These are phyloP conservation scores for Francoa sonchifolia DNA, from an alignment of 441 rosid species.

Conservation along the genomic window DNA sequence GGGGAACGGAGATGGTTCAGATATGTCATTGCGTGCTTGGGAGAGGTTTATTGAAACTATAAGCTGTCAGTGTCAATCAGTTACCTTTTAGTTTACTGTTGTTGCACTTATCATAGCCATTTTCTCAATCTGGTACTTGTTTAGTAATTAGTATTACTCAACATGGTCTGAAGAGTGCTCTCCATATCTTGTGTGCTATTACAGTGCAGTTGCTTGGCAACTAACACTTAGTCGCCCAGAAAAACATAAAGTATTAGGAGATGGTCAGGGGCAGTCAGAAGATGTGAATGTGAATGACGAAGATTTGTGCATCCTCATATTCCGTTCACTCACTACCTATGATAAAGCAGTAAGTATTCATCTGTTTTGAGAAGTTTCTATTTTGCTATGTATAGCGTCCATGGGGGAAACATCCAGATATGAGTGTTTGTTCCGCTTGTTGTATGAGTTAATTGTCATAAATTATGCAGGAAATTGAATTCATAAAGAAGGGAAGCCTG, in stretches of 20 bases:
- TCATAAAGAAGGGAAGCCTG: conserved; percentile 72
- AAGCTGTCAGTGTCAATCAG: not conserved
- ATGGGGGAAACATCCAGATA: too few species aligned
- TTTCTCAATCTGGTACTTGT: not conserved
- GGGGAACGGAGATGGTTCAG: conserved; percentile 65
- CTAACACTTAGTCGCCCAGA: conserved; percentile 47
- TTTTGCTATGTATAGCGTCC: too few species aligned
- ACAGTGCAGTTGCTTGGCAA: conserved; percentile 94
- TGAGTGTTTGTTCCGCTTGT: not conserved
- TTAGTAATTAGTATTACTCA: not conserved
- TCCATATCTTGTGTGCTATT: conserved; percentile 11
- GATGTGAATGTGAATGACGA: conserved; percentile 22
- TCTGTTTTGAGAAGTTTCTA: not conserved
- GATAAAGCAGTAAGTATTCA: conserved; percentile 49
- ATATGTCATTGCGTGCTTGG: conserved; percentile 79
- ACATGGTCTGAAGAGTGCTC: not conserved
- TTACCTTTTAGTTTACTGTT: not conserved
- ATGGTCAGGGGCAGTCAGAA: conserved; percentile 20
- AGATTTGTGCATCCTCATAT: conserved; percentile 65
- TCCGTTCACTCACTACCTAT: conserved; percentile 53
- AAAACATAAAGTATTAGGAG: conserved; percentile 29
- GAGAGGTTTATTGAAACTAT: conserved; percentile 39
- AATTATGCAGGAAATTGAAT: conserved; percentile 72
- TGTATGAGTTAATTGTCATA: not conserved
- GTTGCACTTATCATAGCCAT: not conserved